These are phyloP conservation scores for Eutypa lata DNA, from an alignment of 2,329 filamentous ascomycete species.

Conservation along the genomic window DNA sequence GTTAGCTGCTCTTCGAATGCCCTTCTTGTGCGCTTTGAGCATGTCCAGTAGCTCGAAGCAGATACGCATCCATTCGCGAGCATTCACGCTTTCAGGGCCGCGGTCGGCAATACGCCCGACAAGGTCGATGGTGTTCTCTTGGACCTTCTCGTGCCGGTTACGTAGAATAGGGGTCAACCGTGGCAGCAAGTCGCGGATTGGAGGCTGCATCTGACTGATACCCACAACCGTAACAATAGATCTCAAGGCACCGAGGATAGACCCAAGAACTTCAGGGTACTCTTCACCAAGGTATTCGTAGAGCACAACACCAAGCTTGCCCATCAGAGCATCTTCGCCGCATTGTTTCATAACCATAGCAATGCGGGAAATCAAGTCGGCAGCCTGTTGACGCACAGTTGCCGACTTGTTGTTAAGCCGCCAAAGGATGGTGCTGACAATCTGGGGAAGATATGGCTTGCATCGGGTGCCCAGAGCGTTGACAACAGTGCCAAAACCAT, in stretches of 20 bases:
- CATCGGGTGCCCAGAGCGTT: conserved; percentile 90
- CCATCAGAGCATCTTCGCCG: conserved; percentile 92
- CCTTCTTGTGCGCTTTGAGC: conserved; percentile 99
- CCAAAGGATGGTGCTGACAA: conserved; percentile 95
- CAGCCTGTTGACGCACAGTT: conserved; percentile 93
- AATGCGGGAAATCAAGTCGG: conserved; percentile 93
- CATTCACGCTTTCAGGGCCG: conserved; percentile 93
- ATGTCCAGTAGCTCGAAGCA: conserved; percentile 99
- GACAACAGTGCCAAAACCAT: conserved; percentile 96
- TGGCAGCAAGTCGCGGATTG: conserved; percentile 92
- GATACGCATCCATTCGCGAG: conserved; percentile 99
- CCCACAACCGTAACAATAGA: conserved; percentile 97
- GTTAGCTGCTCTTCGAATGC: conserved; percentile 95
- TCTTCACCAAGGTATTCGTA: conserved; percentile 99
- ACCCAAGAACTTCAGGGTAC: conserved; percentile 95
- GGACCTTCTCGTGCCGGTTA: conserved; percentile 98
- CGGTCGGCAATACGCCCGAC: conserved; percentile 97
- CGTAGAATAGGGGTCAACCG: conserved; percentile 96
- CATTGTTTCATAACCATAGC: conserved; percentile 99
- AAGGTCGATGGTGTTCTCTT: conserved; percentile 97
- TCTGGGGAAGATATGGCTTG: conserved; percentile 95
- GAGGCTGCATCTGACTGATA: conserved; percentile 96
- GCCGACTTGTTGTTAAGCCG: conserved; percentile 96
- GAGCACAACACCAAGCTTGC: conserved; percentile 87
- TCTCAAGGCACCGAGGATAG: conserved; percentile 89